Evolutionary conservation across 441 rosid species (phyloP).

Genomic region (Iberis amara): DNA sequence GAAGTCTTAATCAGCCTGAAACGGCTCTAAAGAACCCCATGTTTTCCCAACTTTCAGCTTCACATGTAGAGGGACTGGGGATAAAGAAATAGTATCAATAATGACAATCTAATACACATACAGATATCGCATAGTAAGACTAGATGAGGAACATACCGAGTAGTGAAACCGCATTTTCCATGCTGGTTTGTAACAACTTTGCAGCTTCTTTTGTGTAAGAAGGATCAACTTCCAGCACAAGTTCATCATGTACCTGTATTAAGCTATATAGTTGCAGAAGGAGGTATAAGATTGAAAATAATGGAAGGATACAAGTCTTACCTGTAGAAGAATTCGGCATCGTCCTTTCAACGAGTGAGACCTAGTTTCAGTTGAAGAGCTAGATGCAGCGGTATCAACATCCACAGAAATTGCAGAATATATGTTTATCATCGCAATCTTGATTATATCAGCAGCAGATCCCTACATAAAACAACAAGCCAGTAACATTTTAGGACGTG

Average conservation of each 20-base stretch:
- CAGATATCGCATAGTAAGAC: not conserved
- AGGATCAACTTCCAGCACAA: conserved; percentile 85
- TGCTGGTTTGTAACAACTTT: conserved; percentile 52
- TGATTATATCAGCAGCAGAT: conserved; percentile 96
- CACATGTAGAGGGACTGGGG: conserved; percentile 80
- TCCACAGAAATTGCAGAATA: conserved; percentile 51
- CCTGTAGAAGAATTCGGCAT: conserved; percentile 90
- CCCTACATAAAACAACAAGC: conserved; percentile 51
- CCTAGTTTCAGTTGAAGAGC: conserved; percentile 38
- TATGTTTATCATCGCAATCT: conserved; percentile 87
- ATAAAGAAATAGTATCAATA: conserved; percentile 9
- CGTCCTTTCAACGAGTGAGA: conserved; percentile 65
- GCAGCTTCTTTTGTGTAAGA: conserved; percentile 71
- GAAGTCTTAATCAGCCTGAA: conserved; percentile 36
- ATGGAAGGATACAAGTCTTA: conserved; percentile 27
- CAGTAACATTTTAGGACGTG: not conserved
- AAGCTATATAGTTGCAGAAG: conserved; percentile 20
- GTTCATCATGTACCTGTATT: conserved; percentile 85
- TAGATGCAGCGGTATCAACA: conserved; percentile 33
- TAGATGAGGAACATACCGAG: conserved; percentile 43
- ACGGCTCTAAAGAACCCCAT: conserved; percentile 87
- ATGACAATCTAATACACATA: not conserved
- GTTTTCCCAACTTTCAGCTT: conserved; percentile 85
- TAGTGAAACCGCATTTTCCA: conserved; percentile 80
- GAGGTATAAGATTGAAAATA: not conserved